Evolutionary conservation across 164 flowering plant genomes (phyloP), one percentile per base, ranked within the genome.

Genomic region (Magnolia kwangsiensis): DNA sequence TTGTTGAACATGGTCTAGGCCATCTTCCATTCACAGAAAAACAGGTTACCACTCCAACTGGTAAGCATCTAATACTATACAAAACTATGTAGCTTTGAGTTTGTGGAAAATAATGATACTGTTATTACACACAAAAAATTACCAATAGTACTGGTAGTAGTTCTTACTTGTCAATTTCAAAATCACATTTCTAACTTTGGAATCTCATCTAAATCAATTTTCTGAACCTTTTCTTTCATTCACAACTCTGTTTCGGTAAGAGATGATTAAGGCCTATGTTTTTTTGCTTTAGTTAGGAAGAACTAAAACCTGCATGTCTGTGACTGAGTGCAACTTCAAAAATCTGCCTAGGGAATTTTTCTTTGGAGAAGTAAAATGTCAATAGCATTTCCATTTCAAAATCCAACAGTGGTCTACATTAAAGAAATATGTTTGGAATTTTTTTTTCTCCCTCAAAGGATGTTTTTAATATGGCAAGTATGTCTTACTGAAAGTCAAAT

Each of bases 1-100:
- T 96, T 76, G 99, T 96, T 81, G 99, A 96, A 76, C 99, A 96
- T 88, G 99, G 99, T 21, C 85, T 96, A n/a, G 99, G 99, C 29
- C 99, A 96, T 88, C 90, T 96, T 23, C 99, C 99, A 45, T 96
- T 96, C 72, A 94, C 97, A 14, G 99, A 96, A 84, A 96, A 90
- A 85, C 99, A 94, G 88, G 93, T 96, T 83, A 88, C 80, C 77
- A 96, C 99, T 72, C 99, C 99, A 61, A 96, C 99, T 74, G 98
- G 99, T 94, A 86, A 88, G 95, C 84, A 72, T 7, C 51, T 69
- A 58, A 4, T 66, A 13, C 13, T 11, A 9, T 66, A 66, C 13
- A 37, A 37, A 37, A 37, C 45, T 37, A 66, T 21, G 23, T 21
- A 55, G 63, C n/a, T 24, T 24, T 19, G 23, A 23, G 49, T 24